phyloP scores from a whole-genome alignment of 371 early-diverging fungal species.

The Parasitella parasitica region DNA sequence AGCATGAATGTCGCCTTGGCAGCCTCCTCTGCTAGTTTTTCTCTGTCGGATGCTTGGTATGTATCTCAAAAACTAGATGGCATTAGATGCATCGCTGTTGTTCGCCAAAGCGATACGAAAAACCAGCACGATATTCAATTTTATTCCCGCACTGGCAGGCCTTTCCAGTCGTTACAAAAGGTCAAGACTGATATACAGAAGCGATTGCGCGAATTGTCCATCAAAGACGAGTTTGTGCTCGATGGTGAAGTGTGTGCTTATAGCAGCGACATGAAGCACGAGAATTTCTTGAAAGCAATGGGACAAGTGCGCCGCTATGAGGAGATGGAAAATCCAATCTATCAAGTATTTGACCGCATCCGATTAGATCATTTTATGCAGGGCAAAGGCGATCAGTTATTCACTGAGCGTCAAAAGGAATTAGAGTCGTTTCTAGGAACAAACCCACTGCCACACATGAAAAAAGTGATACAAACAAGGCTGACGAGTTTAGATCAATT shows the following conservation, averaged over 20 bases:
- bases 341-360: slow-evolving; percentile 59
- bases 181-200: slow-evolving; percentile 34
- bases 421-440: slow-evolving; percentile 20
- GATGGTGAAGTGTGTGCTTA: slow-evolving; percentile 64
- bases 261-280: slow-evolving; percentile 8
- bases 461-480: slow-evolving; percentile 35
- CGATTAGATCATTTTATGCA: slow-evolving; percentile 31
- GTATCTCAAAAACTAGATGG: slow-evolving; percentile 64
- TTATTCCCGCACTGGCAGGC: slow-evolving; percentile 51
- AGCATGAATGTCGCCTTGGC: slow-evolving; percentile 44
- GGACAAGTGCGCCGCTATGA: slow-evolving; percentile 33
- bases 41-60: slow-evolving; percentile 37
- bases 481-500: slow-evolving; percentile 30
- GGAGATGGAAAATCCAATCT: slow-evolving; percentile 41
- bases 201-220: slow-evolving; percentile 3
- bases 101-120: slow-evolving; percentile 9
- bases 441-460: slow-evolving; percentile 15
- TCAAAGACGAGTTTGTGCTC: slow-evolving; percentile 29
- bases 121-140: slow-evolving; percentile 27
- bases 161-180: slow-evolving; percentile 34
- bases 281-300: slow-evolving; percentile 32
- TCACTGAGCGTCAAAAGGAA: slow-evolving; percentile 31
- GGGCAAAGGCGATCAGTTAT: slow-evolving; percentile 26
- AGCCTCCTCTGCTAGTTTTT: slow-evolving; percentile 2
- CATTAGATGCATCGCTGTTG: slow-evolving; percentile 51